phyloP scores from a whole-genome alignment of 2,329 filamentous ascomycete genomes.

The Verticillium nubilum region DNA sequence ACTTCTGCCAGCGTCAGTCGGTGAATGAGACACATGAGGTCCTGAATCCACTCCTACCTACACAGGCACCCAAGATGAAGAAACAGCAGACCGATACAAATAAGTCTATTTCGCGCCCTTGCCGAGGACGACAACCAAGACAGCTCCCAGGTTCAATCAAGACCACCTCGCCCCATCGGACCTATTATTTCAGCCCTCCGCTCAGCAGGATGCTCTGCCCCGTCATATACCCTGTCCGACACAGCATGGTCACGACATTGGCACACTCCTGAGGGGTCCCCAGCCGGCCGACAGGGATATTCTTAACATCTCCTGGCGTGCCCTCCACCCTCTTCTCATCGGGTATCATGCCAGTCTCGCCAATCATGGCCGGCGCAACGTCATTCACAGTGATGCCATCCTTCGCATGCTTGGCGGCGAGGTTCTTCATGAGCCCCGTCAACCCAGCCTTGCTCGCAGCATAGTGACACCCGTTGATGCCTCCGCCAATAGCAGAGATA shows the following conservation, averaged over 20 bases:
- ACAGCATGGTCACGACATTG: constrained; percentile 55
- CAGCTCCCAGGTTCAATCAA: too few relatives aligned
- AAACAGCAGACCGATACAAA: too few relatives aligned
- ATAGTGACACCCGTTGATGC: constrained; percentile 58
- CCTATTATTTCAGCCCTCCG: constrained; percentile 41
- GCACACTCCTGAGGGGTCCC: constrained; percentile 55
- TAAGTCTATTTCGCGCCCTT: too few relatives aligned
- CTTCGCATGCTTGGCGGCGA: constrained; percentile 52
- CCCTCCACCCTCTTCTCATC: constrained; percentile 43
- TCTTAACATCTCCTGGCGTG: constrained; percentile 52
- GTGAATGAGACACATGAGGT: too few relatives aligned
- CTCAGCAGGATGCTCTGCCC: constrained; percentile 49
- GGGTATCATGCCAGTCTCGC: constrained; percentile 58
- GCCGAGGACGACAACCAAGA: background rate
- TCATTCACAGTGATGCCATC: constrained; percentile 62
- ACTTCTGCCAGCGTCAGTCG: too few relatives aligned
- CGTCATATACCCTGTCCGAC: constrained; percentile 55
- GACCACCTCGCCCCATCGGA: too few relatives aligned
- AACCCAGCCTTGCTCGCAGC: constrained; percentile 58
- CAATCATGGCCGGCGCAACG: constrained; percentile 65
- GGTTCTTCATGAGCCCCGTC: constrained; percentile 60
- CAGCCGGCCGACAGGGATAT: constrained; percentile 53
- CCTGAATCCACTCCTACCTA: too few relatives aligned
- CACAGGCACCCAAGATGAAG: too few relatives aligned
- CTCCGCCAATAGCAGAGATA: constrained; percentile 57